A percentile compares a stretch with the other conserved stretches of the same genome.
These are phyloP conservation scores for Neurospora tetrasperma DNA, from an alignment of 495 filamentous ascomycete genomes.

Conservation along the genomic window DNA sequence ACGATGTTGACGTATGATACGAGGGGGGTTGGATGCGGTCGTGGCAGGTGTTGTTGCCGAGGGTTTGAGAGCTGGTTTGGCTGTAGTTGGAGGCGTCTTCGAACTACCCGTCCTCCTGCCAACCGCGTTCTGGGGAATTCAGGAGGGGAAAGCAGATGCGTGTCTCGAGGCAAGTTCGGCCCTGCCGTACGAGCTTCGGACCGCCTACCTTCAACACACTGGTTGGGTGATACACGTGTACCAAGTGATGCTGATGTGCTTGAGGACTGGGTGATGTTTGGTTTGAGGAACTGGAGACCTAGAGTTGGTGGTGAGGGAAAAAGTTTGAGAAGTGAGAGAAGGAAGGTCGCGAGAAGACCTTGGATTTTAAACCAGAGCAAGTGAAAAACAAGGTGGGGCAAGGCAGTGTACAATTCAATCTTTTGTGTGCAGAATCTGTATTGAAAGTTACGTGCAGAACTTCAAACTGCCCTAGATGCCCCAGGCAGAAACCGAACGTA, in stretches of 20 bases:
- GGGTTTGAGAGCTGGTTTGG: constrained; percentile 18
- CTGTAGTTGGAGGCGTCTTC: constrained; percentile 10
- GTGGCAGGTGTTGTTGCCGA: constrained; percentile 17
- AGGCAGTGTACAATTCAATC: no score
- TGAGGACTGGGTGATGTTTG: background rate
- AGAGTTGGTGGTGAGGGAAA: background rate
- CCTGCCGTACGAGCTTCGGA: constrained; percentile 14
- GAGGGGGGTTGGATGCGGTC: constrained; percentile 8
- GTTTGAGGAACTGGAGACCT: background rate
- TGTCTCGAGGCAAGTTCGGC: constrained; percentile 3
- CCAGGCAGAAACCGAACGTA: background rate
- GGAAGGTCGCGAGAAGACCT: background rate
- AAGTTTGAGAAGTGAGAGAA: background rate
- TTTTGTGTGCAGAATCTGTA: background rate
- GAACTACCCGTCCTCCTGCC: constrained; percentile 16
- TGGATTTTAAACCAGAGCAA: background rate
- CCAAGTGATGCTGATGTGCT: no score
- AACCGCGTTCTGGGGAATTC: constrained; percentile 34
- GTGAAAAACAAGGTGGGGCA: background rate
- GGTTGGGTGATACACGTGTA: no score
- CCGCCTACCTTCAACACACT: background rate
- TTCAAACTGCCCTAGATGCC: background rate
- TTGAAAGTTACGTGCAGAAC: background rate
- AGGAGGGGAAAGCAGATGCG: constrained; percentile 42
- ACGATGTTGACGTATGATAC: no score